These are phyloP conservation scores for Deinandra increscens DNA, from an alignment of 129 eudicot species.

Conservation along the genomic window DNA sequence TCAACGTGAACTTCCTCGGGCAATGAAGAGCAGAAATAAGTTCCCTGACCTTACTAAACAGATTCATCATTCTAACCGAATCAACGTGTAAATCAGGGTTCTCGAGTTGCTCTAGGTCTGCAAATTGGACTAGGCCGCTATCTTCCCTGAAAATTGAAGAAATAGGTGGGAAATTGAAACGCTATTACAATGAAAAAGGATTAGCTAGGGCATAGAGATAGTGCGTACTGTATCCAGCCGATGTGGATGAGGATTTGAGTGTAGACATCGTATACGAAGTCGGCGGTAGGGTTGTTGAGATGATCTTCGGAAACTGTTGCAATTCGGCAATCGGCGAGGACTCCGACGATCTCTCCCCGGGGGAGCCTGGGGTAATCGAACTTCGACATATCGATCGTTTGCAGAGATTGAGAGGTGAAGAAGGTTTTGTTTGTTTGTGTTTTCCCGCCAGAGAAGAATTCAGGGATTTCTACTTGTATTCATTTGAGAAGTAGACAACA, in stretches of 20 bases:
- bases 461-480: neutral
- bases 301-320: slow-evolving; percentile 54
- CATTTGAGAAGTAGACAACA: too few species aligned
- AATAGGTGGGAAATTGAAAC: neutral
- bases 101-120: slow-evolving; percentile 64
- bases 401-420: neutral
- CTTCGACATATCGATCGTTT: slow-evolving; percentile 61
- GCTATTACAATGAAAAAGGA: neutral
- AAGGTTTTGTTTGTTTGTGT: neutral
- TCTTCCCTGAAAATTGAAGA: slow-evolving; percentile 58
- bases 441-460: neutral
- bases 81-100: slow-evolving; percentile 73
- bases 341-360: slow-evolving; percentile 46
- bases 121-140: slow-evolving; percentile 59
- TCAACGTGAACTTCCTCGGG: slow-evolving; percentile 47
- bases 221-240: slow-evolving; percentile 46
- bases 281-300: slow-evolving; percentile 59
- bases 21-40: slow-evolving; percentile 47
- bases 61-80: slow-evolving; percentile 47
- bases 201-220: slow-evolving; percentile 20
- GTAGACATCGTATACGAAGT: slow-evolving; percentile 52
- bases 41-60: slow-evolving; percentile 49
- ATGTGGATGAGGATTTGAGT: slow-evolving; percentile 45
- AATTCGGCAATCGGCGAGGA: slow-evolving; percentile 46
- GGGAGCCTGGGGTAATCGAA: slow-evolving; percentile 55